Evolutionary conservation across 2,329 filamentous ascomycete genomes (phyloP).

Genomic region (Aspergillus terreus): DNA sequence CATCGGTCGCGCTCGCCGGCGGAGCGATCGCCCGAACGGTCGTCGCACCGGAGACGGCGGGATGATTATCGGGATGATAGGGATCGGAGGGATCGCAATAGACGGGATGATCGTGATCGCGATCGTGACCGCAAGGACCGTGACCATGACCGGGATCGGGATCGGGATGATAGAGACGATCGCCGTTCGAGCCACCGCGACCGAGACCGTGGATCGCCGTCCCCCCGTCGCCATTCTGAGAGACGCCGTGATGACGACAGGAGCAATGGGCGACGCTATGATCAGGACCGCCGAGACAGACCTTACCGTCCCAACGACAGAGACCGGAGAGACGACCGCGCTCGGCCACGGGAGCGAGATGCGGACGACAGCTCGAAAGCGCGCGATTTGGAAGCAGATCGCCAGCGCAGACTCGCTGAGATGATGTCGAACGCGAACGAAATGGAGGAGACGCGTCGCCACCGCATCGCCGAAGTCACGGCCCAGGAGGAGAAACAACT

Average conservation of each 20-base stretch:
- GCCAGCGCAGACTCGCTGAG: slow-evolving; percentile 57
- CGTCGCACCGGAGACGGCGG: slow-evolving; percentile 19
- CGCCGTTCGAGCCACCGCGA: slow-evolving; percentile 13
- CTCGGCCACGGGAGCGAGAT: not conserved
- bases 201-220: slow-evolving; percentile 23
- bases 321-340: slow-evolving; percentile 17
- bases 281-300: slow-evolving; percentile 9
- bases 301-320: slow-evolving; percentile 4
- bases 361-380: slow-evolving; percentile 15
- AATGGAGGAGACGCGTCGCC: slow-evolving; percentile 66
- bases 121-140: slow-evolving; percentile 14
- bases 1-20: slow-evolving; percentile 19
- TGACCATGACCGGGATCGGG: slow-evolving; percentile 3
- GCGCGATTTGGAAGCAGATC: slow-evolving; percentile 30
- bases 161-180: slow-evolving; percentile 10
- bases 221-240: slow-evolving; percentile 15
- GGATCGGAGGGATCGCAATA: slow-evolving; percentile 13
- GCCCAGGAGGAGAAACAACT: slow-evolving; percentile 61
- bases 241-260: slow-evolving; percentile 13
- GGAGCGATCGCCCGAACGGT: slow-evolving; percentile 17
- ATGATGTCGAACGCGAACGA: slow-evolving; percentile 70
- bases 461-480: slow-evolving; percentile 63
- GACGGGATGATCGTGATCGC: slow-evolving; percentile 12
- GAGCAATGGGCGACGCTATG: slow-evolving; percentile 1
- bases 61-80: slow-evolving; percentile 21